Evolutionary conservation across 1,284 basidiomycete genomes (phyloP).

Genomic region (Pseudozyma flocculosa): DNA sequence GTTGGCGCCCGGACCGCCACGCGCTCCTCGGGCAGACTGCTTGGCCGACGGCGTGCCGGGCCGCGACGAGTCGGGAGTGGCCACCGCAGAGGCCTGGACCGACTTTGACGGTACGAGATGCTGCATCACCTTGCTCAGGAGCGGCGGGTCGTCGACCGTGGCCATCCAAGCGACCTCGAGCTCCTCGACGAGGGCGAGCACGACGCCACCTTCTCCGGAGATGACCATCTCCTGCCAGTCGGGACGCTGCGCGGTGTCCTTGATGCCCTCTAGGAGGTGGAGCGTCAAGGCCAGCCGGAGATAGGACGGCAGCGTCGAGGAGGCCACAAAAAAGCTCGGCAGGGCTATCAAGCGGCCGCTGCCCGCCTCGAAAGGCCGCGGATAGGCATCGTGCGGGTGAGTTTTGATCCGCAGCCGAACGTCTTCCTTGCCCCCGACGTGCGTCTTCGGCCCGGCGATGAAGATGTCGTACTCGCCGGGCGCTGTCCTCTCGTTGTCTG

Average conservation of each 20-base stretch:
- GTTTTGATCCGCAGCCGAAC: conserved; percentile 71
- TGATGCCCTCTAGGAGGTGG: conserved; percentile 53
- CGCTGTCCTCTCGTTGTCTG: conserved; percentile 36
- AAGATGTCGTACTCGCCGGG: conserved; percentile 57
- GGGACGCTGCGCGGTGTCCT: conserved; percentile 55
- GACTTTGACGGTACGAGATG: conserved; percentile 26
- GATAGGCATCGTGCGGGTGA: conserved; percentile 62
- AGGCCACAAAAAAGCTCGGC: conserved; percentile 76
- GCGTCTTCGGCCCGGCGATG: conserved; percentile 34
- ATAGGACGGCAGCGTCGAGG: conserved; percentile 73
- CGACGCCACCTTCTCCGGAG: conserved; percentile 69
- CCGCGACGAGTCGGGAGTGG: conserved; percentile 14
- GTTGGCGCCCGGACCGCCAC: conserved; percentile 3
- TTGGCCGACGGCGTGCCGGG: conserved; percentile 12
- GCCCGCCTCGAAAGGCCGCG: conserved; percentile 6
- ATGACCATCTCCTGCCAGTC: conserved; percentile 66
- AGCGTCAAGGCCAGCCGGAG: conserved; percentile 80
- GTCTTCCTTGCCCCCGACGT: conserved; percentile 51
- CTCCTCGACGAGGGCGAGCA: conserved; percentile 73
- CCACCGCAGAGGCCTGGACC: conserved; percentile 9
- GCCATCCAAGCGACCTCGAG: conserved; percentile 63
- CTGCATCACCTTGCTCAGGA: conserved; percentile 52
- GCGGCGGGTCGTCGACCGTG: conserved; percentile 53
- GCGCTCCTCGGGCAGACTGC: background rate
- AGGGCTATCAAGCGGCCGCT: conserved; percentile 56